Percentiles rank a stretch among this genome's conserved stretches.
Conservation (phyloP, 306 rosid species). For the Inga oerstediana region DNA sequence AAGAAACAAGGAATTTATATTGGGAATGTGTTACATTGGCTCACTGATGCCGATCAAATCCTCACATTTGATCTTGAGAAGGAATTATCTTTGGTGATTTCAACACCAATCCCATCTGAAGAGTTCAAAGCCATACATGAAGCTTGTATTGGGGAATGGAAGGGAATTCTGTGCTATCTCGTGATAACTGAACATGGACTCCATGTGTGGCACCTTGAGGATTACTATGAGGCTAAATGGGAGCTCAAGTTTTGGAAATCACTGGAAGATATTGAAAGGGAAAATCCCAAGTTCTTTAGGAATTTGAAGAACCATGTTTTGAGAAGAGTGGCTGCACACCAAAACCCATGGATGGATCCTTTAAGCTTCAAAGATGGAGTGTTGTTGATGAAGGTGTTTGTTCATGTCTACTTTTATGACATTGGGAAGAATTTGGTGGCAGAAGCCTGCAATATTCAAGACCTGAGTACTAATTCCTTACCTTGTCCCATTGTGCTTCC, state of each 20-base stretch:
- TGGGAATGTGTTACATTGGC: conserved; percentile 57
- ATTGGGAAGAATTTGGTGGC: conserved; percentile 33
- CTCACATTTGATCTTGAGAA: conserved; percentile 55
- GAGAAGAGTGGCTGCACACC: neutral
- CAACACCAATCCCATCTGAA: conserved; percentile 42
- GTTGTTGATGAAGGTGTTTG: conserved; percentile 49
- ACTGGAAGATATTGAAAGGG: conserved; percentile 51
- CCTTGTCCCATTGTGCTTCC: conserved; percentile 49
- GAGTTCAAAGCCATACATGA: conserved; percentile 43
- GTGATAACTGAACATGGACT: conserved; percentile 61
- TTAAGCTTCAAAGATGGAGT: conserved; percentile 55
- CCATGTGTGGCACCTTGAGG: conserved; percentile 63
- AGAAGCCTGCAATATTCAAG: conserved; percentile 37
- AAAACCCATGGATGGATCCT: conserved; percentile 56
- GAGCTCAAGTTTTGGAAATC: conserved; percentile 35
- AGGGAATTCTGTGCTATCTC: conserved; percentile 50
- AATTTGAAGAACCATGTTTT: conserved; percentile 42
- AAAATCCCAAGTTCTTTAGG: conserved; percentile 38
- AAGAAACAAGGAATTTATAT: conserved; percentile 48
- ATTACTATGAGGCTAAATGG: conserved; percentile 59
- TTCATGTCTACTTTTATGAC: conserved; percentile 43
- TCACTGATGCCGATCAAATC: conserved; percentile 48
- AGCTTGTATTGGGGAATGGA: conserved; percentile 64
- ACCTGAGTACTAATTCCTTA: conserved; percentile 42
- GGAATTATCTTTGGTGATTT: conserved; percentile 51